Conservation (phyloP, 2,329 filamentous ascomycete genomes). For the Cercospora canescens region DNA sequence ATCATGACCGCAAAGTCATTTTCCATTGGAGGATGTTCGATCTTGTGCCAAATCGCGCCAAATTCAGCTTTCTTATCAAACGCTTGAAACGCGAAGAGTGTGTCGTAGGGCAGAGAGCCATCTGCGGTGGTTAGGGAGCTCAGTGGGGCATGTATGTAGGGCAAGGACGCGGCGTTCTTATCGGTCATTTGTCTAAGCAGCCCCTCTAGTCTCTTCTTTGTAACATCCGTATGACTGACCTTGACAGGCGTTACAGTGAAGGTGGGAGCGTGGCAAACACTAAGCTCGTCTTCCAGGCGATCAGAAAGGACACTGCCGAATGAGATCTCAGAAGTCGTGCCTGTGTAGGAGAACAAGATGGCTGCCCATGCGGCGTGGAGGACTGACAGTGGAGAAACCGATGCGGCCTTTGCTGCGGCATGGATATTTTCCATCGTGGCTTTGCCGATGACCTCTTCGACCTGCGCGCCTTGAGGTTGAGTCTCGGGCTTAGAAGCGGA, state of each 20-base stretch:
- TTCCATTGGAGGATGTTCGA: slow-evolving; percentile 37
- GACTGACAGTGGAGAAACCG: slow-evolving; percentile 10
- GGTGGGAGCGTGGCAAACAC: slow-evolving; percentile 34
- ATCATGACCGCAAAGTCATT: slow-evolving; percentile 25
- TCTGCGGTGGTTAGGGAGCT: slow-evolving; percentile 17
- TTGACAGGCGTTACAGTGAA: slow-evolving; percentile 30
- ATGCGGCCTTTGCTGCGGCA: neutral
- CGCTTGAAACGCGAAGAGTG: slow-evolving; percentile 18
- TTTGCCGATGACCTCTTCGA: slow-evolving; percentile 10
- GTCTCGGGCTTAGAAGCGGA: neutral
- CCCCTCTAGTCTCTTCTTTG: neutral
- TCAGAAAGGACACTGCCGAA: slow-evolving; percentile 80
- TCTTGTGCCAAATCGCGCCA: slow-evolving; percentile 7
- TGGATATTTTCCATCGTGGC: slow-evolving; percentile 3
- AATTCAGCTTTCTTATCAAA: slow-evolving; percentile 12
- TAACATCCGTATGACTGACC: slow-evolving; percentile 27
- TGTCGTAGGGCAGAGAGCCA: slow-evolving; percentile 19
- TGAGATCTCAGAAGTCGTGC: slow-evolving; percentile 57
- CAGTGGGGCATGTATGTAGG: slow-evolving; percentile 13
- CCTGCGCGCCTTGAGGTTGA: no score
- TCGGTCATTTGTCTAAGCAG: slow-evolving; percentile 9
- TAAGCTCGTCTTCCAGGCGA: slow-evolving; percentile 50
- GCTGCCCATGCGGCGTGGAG: slow-evolving; percentile 16
- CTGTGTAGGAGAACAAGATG: slow-evolving; percentile 9
- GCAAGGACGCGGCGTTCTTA: slow-evolving; percentile 14